phyloP scores from a whole-genome alignment of 768 basidiomycete genomes.

The Cystofilobasidium macerans region DNA sequence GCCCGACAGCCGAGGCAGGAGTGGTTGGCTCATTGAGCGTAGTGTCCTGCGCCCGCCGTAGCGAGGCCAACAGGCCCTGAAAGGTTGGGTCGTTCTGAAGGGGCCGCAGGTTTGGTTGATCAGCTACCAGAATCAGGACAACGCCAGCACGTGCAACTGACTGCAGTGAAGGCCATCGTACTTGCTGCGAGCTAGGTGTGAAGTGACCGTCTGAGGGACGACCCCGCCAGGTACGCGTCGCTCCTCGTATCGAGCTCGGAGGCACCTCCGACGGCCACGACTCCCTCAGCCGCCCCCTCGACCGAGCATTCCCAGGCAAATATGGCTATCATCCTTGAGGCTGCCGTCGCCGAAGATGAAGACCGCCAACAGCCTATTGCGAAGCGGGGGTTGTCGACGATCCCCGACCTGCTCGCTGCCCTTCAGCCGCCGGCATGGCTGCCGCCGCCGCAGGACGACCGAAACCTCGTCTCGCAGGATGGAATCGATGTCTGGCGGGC shows the following conservation, averaged over 20 bases:
- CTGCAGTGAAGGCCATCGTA: background rate
- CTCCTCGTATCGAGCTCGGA: too few relatives aligned
- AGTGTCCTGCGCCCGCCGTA: background rate
- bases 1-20: background rate
- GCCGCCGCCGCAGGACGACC: constrained; percentile 4
- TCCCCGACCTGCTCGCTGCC: background rate
- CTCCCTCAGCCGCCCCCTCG: too few relatives aligned
- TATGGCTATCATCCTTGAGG: background rate
- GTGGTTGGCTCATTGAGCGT: background rate
- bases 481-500: background rate
- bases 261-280: too few relatives aligned
- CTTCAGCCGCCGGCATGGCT: background rate
- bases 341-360: background rate
- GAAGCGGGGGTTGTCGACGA: too few relatives aligned
- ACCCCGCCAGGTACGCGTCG: too few relatives aligned
- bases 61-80: background rate
- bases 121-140: too few relatives aligned
- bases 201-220: too few relatives aligned
- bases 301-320: background rate
- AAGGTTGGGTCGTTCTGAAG: background rate
- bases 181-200: too few relatives aligned
- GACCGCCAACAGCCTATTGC: too few relatives aligned
- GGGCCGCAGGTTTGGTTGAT: too few relatives aligned
- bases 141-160: too few relatives aligned
- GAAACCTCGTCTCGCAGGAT: background rate